phyloP scores from a whole-genome alignment of 345 rosid species.

The Isatis tinctoria region DNA sequence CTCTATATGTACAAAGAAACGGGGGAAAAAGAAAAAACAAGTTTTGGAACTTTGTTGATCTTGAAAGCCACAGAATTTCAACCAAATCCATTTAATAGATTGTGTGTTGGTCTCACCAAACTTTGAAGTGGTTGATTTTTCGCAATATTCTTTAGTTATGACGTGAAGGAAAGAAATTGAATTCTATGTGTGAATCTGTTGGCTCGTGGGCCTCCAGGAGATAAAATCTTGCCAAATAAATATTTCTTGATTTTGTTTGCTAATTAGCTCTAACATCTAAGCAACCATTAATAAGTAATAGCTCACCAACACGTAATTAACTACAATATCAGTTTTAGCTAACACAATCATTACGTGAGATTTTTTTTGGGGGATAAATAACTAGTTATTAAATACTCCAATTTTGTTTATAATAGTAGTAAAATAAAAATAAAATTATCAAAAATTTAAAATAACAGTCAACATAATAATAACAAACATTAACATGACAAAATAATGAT shows the following conservation, averaged over 20 bases:
- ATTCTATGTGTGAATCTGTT: slow-evolving; percentile 5
- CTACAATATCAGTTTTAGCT: not conserved
- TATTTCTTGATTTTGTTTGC: slow-evolving; percentile 21
- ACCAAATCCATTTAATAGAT: slow-evolving; percentile 15
- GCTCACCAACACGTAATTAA: slow-evolving; percentile 15
- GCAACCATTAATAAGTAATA: not conserved
- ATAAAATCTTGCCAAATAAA: slow-evolving; percentile 19
- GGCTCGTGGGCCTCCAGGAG: slow-evolving; percentile 25
- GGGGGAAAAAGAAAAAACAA: not conserved
- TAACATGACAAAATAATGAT: too few species aligned
- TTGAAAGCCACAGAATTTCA: not conserved
- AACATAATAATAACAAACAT: too few species aligned
- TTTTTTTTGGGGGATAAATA: too few species aligned
- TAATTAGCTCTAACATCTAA: not conserved
- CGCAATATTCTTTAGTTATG: slow-evolving; percentile 11
- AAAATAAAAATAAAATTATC: too few species aligned
- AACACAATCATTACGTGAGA: not conserved
- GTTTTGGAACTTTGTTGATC: slow-evolving; percentile 12
- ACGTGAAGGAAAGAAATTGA: slow-evolving; percentile 23
- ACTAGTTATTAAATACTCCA: too few species aligned
- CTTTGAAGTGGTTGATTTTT: slow-evolving; percentile 11
- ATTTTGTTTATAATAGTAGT: too few species aligned
- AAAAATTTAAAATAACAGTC: too few species aligned
- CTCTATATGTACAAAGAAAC: slow-evolving; percentile 24
- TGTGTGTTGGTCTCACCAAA: slow-evolving; percentile 33